These are phyloP conservation scores for Phytophthora europaea DNA, from an alignment of 352 stramenopile genomes.

Conservation along the genomic window DNA sequence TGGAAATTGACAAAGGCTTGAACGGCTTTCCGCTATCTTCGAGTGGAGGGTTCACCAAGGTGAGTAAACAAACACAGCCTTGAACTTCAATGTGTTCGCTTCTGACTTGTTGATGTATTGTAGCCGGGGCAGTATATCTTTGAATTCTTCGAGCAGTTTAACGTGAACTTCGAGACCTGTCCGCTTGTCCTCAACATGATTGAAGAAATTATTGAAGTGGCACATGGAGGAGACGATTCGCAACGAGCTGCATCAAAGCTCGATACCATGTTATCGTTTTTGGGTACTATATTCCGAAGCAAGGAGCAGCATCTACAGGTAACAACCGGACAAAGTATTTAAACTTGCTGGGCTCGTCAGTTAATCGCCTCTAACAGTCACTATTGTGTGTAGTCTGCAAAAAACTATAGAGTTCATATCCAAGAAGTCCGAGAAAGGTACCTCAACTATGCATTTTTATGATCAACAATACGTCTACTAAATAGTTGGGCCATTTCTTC, in stretches of 20 bases:
- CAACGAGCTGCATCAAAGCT: slow-evolving; percentile 81
- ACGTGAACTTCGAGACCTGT: slow-evolving; percentile 91
- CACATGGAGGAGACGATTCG: slow-evolving; percentile 74
- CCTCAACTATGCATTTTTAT: slow-evolving; percentile 34
- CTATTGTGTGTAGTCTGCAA: slow-evolving; percentile 52
- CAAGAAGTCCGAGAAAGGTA: slow-evolving; percentile 89
- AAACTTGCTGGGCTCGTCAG: neutral
- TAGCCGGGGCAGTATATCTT: slow-evolving; percentile 92
- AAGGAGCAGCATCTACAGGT: slow-evolving; percentile 85
- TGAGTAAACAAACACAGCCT: slow-evolving; percentile 14
- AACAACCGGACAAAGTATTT: neutral
- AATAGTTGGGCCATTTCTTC: neutral
- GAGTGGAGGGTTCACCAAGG: slow-evolving; percentile 86
- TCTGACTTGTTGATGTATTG: neutral
- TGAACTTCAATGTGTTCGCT: too few relatives aligned
- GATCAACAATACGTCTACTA: neutral
- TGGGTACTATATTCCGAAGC: slow-evolving; percentile 88
- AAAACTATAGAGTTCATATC: slow-evolving; percentile 91
- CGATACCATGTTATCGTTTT: slow-evolving; percentile 83
- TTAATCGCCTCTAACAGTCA: neutral
- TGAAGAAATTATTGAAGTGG: slow-evolving; percentile 89
- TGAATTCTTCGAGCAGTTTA: slow-evolving; percentile 92
- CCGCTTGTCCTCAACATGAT: slow-evolving; percentile 90
- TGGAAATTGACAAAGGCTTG: slow-evolving; percentile 89
- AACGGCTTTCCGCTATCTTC: slow-evolving; percentile 80